phyloP scores from a whole-genome alignment of 768 basidiomycete genomes.

The Leccinum disarticulatum region DNA sequence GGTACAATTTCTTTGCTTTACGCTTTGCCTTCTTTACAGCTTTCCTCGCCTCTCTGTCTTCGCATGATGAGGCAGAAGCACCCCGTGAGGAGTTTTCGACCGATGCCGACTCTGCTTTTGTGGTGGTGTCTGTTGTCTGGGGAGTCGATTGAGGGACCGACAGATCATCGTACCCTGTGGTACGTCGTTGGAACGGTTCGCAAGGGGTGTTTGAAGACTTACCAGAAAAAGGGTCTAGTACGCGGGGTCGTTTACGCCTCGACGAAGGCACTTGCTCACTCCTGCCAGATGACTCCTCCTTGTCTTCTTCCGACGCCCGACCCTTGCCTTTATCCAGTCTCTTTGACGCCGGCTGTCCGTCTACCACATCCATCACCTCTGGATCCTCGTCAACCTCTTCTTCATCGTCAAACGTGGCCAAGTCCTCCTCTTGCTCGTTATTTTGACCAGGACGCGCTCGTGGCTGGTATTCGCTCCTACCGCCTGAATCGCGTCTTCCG shows the following conservation, averaged over 20 bases:
- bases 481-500: neutral
- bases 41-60: constrained; percentile 25
- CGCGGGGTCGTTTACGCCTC: too few species aligned
- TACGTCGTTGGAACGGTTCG: neutral
- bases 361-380: constrained; percentile 10
- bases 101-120: constrained; percentile 9
- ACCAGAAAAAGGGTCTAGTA: constrained; percentile 56
- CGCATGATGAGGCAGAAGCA: constrained; percentile 23
- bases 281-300: too few species aligned
- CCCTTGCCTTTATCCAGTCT: constrained; percentile 36
- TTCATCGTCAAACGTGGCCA: constrained; percentile 38
- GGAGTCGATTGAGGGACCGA: constrained; percentile 2
- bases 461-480: constrained; percentile 16
- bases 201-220: neutral
- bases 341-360: neutral
- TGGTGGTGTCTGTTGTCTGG: constrained; percentile 1
- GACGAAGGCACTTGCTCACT: neutral
- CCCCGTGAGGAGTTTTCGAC: constrained; percentile 17
- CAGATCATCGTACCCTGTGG: constrained; percentile 33
- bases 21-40: constrained; percentile 37
- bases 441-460: constrained; percentile 47
- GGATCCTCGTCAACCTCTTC: constrained; percentile 8
- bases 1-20: constrained; percentile 30
- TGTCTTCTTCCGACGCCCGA: constrained; percentile 29
- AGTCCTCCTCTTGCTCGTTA: constrained; percentile 53